A percentile compares a stretch with the other conserved stretches of the same genome.
Conservation (phyloP, 1,284 basidiomycete species). For the Anthracocystis walkeri region DNA sequence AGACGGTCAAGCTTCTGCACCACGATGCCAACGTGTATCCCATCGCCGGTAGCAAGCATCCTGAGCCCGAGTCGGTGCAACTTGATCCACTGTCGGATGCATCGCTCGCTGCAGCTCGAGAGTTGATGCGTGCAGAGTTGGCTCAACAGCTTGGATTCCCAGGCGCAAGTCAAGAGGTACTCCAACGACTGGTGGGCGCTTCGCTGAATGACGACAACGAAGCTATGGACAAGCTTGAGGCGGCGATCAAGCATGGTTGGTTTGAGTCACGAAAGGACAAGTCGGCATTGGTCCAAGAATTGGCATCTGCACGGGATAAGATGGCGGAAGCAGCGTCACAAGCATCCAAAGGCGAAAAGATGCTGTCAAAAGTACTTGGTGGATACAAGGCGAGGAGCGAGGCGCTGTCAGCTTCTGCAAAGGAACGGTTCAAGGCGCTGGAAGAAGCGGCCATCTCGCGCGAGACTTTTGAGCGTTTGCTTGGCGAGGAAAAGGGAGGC, state of each 20-base stretch:
- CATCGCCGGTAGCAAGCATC: slow-evolving; percentile 82
- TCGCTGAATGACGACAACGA: slow-evolving; percentile 71
- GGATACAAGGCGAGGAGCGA: slow-evolving; percentile 87
- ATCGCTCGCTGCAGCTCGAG: slow-evolving; percentile 79
- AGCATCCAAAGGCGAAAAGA: slow-evolving; percentile 90
- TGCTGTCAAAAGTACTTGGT: slow-evolving; percentile 85
- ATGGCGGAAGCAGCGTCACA: slow-evolving; percentile 87
- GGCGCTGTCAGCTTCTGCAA: slow-evolving; percentile 74
- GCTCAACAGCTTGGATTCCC: slow-evolving; percentile 85
- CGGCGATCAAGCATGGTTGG: slow-evolving; percentile 76
- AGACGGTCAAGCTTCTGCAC: slow-evolving; percentile 82
- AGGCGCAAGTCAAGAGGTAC: slow-evolving; percentile 80
- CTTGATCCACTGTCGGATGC: slow-evolving; percentile 85
- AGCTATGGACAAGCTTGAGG: slow-evolving; percentile 70
- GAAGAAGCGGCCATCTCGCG: slow-evolving; percentile 47
- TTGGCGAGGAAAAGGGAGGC: slow-evolving; percentile 55
- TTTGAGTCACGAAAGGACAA: slow-evolving; percentile 69
- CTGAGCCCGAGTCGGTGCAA: slow-evolving; percentile 79
- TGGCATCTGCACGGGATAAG: slow-evolving; percentile 77
- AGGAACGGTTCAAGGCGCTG: slow-evolving; percentile 39
- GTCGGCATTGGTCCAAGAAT: slow-evolving; percentile 75
- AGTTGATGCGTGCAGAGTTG: slow-evolving; percentile 82
- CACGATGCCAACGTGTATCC: slow-evolving; percentile 92
- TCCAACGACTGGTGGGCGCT: slow-evolving; percentile 72
- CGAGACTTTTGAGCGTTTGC: slow-evolving; percentile 56